These are phyloP conservation scores for Lenwebbia sp. DNA, from an alignment of 345 rosid genomes.

Conservation along the genomic window DNA sequence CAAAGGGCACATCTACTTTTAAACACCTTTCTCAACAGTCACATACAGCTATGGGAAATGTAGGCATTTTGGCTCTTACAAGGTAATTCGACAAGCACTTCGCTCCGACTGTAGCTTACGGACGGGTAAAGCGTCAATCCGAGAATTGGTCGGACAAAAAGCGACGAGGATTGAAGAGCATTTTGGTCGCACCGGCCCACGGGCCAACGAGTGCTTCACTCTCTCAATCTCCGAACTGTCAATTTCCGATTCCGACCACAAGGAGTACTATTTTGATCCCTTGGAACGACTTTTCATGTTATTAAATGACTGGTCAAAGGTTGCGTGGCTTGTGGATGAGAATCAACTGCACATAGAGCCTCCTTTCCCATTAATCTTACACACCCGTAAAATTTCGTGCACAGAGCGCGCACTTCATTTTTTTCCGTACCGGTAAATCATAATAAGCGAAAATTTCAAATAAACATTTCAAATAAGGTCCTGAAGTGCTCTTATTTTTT, in stretches of 20 bases:
- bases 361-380: not conserved
- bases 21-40: not conserved
- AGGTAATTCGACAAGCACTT: not conserved
- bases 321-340: not conserved
- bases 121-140: no score
- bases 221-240: not conserved
- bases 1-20: not conserved
- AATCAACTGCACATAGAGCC: not conserved
- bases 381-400: not conserved
- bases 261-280: not conserved
- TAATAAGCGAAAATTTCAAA: no score
- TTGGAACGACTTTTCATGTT: no score
- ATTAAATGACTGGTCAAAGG: not conserved
- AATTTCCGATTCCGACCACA: not conserved
- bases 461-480: no score
- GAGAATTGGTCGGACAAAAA: not conserved
- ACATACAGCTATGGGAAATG: no score
- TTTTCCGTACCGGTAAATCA: not conserved
- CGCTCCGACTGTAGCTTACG: not conserved
- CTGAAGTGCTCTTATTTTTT: no score
- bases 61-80: not conserved
- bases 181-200: not conserved
- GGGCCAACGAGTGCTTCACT: not conserved
- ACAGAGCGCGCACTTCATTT: not conserved
- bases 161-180: not conserved